A percentile compares a stretch with the other conserved stretches of the same genome.
Evolutionary conservation across 257 asterid genomes (phyloP).

Genomic region (Scutellaria barbata): DNA sequence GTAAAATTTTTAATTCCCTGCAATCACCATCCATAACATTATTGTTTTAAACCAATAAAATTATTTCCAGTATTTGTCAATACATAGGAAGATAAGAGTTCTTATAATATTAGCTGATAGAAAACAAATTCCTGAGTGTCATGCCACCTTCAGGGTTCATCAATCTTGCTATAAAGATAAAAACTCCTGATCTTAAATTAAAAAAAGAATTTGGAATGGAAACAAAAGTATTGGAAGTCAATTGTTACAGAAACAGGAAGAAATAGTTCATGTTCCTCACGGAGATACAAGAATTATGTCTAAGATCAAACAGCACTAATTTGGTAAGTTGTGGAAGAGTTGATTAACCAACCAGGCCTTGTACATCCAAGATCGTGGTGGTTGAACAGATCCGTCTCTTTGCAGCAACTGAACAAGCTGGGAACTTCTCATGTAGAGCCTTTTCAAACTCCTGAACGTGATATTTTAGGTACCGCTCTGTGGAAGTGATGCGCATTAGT

Average conservation of each 20-base stretch:
- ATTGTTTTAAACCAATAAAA: not conserved
- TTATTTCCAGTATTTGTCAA: conserved; percentile 4
- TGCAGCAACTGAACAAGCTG: conserved; percentile 96
- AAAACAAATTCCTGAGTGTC: conserved; percentile 7
- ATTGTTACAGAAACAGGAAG: conserved; percentile 5
- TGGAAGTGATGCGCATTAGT: conserved; percentile 75
- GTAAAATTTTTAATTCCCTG: conserved; percentile 91
- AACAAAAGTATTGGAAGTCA: conserved; percentile 11
- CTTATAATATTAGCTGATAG: conserved; percentile 3
- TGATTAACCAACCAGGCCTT: conserved; percentile 80
- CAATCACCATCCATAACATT: conserved; percentile 32
- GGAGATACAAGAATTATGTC: not conserved
- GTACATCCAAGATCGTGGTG: conserved; percentile 90
- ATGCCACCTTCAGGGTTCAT: conserved; percentile 1
- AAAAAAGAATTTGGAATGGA: not conserved
- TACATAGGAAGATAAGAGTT: conserved; percentile 22
- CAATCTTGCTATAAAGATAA: not conserved
- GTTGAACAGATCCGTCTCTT: conserved; percentile 79
- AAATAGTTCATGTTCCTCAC: not conserved
- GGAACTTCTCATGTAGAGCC: conserved; percentile 80
- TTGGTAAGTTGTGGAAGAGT: conserved; percentile 7
- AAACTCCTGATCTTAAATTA: not conserved
- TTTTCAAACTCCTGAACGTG: conserved; percentile 97
- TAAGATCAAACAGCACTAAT: conserved; percentile 2
- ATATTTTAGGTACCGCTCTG: conserved; percentile 78